These are phyloP conservation scores for Chytriomyces sp. DNA, from an alignment of 192 early-diverging fungal genomes.

Conservation along the genomic window DNA sequence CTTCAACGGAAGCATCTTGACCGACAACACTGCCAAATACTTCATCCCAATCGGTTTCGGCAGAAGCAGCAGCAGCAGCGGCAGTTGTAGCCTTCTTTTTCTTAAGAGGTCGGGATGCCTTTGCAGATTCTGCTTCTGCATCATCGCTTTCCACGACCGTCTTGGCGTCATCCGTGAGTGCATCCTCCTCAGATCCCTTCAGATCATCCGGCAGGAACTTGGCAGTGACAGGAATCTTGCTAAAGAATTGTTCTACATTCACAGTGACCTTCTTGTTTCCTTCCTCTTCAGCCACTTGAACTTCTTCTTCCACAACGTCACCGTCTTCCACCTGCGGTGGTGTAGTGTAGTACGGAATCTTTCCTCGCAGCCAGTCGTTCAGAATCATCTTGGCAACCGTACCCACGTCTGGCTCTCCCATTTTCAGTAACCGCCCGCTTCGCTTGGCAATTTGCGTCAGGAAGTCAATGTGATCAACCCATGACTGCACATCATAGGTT, in stretches of 20 bases:
- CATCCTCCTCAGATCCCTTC: constrained; percentile 65
- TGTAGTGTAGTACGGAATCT: constrained; percentile 90
- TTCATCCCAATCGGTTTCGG: constrained; percentile 80
- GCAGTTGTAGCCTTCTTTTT: constrained; percentile 56
- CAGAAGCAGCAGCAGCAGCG: constrained; percentile 43
- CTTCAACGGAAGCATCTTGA: constrained; percentile 53
- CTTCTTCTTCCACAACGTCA: constrained; percentile 17
- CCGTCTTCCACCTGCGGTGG: constrained; percentile 65
- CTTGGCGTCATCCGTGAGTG: constrained; percentile 43
- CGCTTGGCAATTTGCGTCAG: constrained; percentile 84
- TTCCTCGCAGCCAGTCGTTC: constrained; percentile 98
- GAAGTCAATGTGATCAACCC: constrained; percentile 90
- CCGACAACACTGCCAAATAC: constrained; percentile 83
- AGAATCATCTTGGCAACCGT: constrained; percentile 96
- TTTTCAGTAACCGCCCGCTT: constrained; percentile 89
- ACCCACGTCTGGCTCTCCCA: constrained; percentile 91
- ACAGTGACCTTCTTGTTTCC: constrained; percentile 3
- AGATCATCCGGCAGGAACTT: constrained; percentile 87
- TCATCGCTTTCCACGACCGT: constrained; percentile 41
- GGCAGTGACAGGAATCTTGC: constrained; percentile 86
- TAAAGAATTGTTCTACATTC: constrained; percentile 85
- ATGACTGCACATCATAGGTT: constrained; percentile 88
- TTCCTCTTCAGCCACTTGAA: constrained; percentile 1
- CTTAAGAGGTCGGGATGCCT: constrained; percentile 70
- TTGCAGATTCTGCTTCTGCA: constrained; percentile 39